Conservation (phyloP, 306 rosid species). For the Phaseolus lunatus region DNA sequence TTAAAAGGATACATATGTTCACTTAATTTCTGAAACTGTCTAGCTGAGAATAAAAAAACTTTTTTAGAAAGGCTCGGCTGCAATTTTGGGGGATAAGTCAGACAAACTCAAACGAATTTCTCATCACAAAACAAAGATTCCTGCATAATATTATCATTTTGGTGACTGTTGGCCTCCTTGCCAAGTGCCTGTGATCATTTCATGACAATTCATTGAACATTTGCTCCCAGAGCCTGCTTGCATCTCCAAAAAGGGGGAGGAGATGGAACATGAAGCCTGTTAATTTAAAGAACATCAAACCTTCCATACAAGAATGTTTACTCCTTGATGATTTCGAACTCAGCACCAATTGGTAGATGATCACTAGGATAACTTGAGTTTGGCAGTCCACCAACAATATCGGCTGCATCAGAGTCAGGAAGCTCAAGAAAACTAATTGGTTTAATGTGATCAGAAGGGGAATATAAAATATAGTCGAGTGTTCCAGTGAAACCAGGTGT, state of each 20-base stretch:
- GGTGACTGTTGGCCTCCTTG: conserved; percentile 26
- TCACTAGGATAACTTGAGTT: conserved; percentile 82
- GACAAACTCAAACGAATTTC: conserved; percentile 14
- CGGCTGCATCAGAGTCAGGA: conserved; percentile 67
- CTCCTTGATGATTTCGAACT: conserved; percentile 66
- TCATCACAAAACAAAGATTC: conserved; percentile 9
- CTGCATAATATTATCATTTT: conserved; percentile 1
- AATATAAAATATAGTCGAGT: conserved; percentile 76
- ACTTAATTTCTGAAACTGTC: background rate
- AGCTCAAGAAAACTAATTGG: conserved; percentile 84
- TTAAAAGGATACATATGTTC: conserved; percentile 16
- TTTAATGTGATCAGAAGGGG: conserved; percentile 64
- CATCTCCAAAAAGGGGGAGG: background rate
- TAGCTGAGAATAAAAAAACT: conserved; percentile 2
- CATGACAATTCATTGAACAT: conserved; percentile 30
- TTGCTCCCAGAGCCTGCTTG: conserved; percentile 13
- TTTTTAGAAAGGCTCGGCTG: background rate
- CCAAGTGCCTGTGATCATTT: background rate
- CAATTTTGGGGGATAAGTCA: conserved; percentile 4
- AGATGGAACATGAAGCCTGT: conserved; percentile 21
- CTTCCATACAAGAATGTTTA: conserved; percentile 30
- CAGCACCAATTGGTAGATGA: conserved; percentile 90
- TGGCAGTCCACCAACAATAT: conserved; percentile 83
- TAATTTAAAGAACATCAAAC: conserved; percentile 43
- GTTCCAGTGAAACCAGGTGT: conserved; percentile 95